phyloP scores from a whole-genome alignment of 208 protist genomes.

The Trypanosoma congolense region DNA sequence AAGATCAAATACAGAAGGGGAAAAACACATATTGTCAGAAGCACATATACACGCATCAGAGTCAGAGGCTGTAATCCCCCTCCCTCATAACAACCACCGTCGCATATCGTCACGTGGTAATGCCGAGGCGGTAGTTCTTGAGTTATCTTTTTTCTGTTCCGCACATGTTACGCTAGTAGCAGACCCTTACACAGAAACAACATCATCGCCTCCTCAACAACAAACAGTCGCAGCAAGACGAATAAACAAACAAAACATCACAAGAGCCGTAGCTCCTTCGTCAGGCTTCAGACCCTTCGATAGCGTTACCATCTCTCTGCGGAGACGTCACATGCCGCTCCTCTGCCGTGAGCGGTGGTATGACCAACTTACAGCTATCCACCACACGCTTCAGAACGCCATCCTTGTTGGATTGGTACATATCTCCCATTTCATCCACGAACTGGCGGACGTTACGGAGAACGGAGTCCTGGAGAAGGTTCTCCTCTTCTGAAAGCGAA shows the following conservation, averaged over 20 bases:
- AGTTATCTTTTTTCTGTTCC: too few species aligned
- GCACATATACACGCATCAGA: too few species aligned
- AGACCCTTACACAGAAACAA: too few species aligned
- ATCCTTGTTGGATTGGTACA: conserved; percentile 62
- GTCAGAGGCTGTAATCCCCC: too few species aligned
- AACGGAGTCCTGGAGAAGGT: conserved; percentile 60
- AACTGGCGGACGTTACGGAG: conserved; percentile 41
- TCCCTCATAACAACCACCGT: too few species aligned
- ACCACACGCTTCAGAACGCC: conserved; percentile 60
- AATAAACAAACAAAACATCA: too few species aligned
- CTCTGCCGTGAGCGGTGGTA: conserved; percentile 47
- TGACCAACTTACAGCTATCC: conserved; percentile 50
- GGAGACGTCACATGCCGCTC: conserved; percentile 31
- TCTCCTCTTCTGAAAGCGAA: conserved; percentile 39
- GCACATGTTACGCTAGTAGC: too few species aligned
- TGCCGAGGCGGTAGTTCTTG: too few species aligned
- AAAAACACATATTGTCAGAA: too few species aligned
- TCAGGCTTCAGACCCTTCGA: conserved; percentile 12
- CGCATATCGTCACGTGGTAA: too few species aligned
- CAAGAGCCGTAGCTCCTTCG: neutral
- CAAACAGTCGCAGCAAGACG: too few species aligned
- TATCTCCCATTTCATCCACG: conserved; percentile 49
- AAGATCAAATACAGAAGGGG: neutral
- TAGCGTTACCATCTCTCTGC: conserved; percentile 4
- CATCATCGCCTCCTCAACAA: too few species aligned